A percentile compares a stretch with the other conserved stretches of the same genome.
These are phyloP conservation scores for Trichoderma orchidacearum DNA, from an alignment of 495 filamentous ascomycete species.

Conservation along the genomic window DNA sequence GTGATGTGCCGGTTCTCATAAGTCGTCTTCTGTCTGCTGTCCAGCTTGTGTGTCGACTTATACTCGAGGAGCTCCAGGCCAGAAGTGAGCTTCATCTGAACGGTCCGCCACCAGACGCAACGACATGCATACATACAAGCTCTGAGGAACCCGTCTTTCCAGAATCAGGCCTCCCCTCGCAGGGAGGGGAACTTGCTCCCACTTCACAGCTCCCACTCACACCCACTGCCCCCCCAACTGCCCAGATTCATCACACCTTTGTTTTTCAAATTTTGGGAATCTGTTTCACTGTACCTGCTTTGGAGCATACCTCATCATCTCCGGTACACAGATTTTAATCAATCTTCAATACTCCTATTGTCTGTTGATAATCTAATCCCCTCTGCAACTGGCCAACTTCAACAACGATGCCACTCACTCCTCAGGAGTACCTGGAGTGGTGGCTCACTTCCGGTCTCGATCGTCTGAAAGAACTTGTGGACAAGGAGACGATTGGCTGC, in stretches of 20 bases:
- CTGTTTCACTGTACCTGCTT: too few species aligned
- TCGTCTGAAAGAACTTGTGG: background rate
- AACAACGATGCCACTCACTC: background rate
- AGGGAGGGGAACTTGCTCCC: too few species aligned
- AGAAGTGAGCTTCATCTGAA: background rate
- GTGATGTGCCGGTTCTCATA: background rate
- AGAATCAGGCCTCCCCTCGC: too few species aligned
- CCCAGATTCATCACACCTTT: too few species aligned
- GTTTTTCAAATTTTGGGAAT: too few species aligned
- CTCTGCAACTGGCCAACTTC: background rate
- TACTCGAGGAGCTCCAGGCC: background rate
- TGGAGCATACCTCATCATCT: too few species aligned
- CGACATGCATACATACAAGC: background rate
- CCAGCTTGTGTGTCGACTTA: background rate
- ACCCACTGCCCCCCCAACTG: too few species aligned
- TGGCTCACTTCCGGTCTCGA: background rate
- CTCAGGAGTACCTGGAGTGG: background rate
- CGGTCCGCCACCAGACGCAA: background rate
- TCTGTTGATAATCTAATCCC: background rate
- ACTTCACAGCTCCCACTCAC: too few species aligned
- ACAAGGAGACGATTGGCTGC: background rate
- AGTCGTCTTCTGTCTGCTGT: background rate
- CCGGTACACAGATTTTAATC: background rate
- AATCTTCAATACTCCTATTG: too few species aligned
- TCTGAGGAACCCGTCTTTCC: too few species aligned